phyloP scores from a whole-genome alignment of 805 yeast genomes.

The Saccharomycopsis selenospora region DNA sequence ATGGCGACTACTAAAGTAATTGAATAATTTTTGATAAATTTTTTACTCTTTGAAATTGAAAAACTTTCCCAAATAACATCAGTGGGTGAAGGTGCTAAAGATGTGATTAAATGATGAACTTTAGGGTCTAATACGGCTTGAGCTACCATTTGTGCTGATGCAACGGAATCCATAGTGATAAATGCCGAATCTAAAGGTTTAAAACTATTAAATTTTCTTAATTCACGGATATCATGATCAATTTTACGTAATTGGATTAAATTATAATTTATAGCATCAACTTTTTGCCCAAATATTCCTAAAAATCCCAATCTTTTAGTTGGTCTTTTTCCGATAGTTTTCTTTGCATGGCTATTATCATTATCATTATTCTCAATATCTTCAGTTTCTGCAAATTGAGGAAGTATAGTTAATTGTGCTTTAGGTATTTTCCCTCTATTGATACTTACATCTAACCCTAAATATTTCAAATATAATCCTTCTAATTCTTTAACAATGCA shows the following conservation, averaged over 20 bases:
- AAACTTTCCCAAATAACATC: slow-evolving; percentile 91
- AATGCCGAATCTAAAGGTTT: slow-evolving; percentile 54
- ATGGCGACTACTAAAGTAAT: slow-evolving; percentile 39
- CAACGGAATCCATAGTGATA: slow-evolving; percentile 90
- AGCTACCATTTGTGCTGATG: slow-evolving; percentile 93
- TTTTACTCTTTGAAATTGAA: slow-evolving; percentile 51
- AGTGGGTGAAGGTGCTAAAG: slow-evolving; percentile 90
- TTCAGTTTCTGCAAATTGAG: slow-evolving; percentile 1
- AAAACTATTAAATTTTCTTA: slow-evolving; percentile 32
- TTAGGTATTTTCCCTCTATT: slow-evolving; percentile 18
- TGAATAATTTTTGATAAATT: slow-evolving; percentile 31
- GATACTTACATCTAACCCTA: slow-evolving; percentile 31
- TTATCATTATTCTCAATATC: neutral
- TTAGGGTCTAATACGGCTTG: slow-evolving; percentile 91
- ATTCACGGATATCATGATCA: slow-evolving; percentile 34
- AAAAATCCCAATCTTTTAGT: slow-evolving; percentile 22
- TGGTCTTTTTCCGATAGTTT: slow-evolving; percentile 20
- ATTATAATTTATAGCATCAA: slow-evolving; percentile 30
- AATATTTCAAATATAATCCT: slow-evolving; percentile 59
- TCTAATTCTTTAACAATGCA: slow-evolving; percentile 53
- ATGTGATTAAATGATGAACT: slow-evolving; percentile 72
- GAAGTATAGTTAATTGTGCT: slow-evolving; percentile 6
- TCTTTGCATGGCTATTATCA: neutral
- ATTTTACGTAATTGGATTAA: slow-evolving; percentile 31
- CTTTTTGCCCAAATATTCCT: slow-evolving; percentile 26